phyloP scores from a whole-genome alignment of 306 rosid genomes.

The Fragaria iinumae region DNA sequence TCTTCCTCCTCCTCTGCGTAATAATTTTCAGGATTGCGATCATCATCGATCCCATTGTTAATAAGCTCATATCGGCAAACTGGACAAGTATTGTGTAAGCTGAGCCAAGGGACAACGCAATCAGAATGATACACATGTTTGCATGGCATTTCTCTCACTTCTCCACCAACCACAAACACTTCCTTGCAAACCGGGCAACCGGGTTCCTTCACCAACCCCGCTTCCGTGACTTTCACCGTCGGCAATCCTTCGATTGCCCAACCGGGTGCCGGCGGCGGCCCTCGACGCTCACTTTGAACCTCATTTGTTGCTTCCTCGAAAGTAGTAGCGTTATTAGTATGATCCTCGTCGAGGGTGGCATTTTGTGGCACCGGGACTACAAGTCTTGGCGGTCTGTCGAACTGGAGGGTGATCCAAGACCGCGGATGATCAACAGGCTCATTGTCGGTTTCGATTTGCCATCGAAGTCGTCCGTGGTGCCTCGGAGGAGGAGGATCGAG shows the following conservation, averaged over 20 bases:
- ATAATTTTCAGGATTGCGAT: background rate
- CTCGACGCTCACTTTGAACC: slow-evolving; percentile 14
- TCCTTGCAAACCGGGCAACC: slow-evolving; percentile 74
- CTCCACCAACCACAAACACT: slow-evolving; percentile 50
- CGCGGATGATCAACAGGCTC: slow-evolving; percentile 7
- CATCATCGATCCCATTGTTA: background rate
- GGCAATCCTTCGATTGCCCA: slow-evolving; percentile 42
- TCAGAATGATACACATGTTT: slow-evolving; percentile 70
- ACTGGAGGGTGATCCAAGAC: slow-evolving; percentile 54
- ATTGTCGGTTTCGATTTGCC: slow-evolving; percentile 28
- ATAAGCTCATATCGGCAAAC: slow-evolving; percentile 53
- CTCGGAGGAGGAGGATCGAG: slow-evolving; percentile 39
- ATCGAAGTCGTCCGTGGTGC: background rate
- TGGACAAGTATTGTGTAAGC: slow-evolving; percentile 67
- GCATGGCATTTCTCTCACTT: slow-evolving; percentile 69
- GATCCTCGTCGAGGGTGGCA: background rate
- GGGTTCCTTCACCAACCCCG: slow-evolving; percentile 41
- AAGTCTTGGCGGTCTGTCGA: slow-evolving; percentile 8
- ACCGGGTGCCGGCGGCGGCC: slow-evolving; percentile 38
- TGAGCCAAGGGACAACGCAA: slow-evolving; percentile 72
- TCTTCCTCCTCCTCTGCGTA: slow-evolving; percentile 1
- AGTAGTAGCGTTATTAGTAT: background rate
- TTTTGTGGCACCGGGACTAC: background rate
- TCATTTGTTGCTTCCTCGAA: slow-evolving; percentile 15
- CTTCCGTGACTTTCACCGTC: slow-evolving; percentile 33